Conservation (phyloP, 108 stramenopile genomes). For the Seminavis robusta region DNA sequence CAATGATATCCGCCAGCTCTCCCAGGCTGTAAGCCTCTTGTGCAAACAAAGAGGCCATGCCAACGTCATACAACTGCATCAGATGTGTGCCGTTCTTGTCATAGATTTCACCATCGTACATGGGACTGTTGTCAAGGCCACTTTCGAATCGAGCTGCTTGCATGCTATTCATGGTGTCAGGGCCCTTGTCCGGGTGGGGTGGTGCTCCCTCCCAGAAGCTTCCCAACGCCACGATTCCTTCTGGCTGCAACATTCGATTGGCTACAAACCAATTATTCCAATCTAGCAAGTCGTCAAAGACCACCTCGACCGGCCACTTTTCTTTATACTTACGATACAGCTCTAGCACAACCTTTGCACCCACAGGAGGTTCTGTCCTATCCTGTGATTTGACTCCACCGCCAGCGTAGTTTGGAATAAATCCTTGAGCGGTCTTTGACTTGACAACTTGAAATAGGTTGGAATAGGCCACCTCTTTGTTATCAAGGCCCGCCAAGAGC, state of each 20-base stretch:
- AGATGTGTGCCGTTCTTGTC: constrained; percentile 4
- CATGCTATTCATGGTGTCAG: constrained; percentile 12
- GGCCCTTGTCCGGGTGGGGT: background rate
- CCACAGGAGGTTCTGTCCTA: constrained; percentile 31
- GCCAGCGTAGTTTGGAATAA: constrained; percentile 18
- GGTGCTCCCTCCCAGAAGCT: constrained; percentile 2
- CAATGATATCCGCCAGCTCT: constrained; percentile 14
- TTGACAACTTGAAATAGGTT: constrained; percentile 17
- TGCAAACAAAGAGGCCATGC: constrained; percentile 16
- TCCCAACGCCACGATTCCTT: constrained; percentile 22
- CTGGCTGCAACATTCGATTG: constrained; percentile 4
- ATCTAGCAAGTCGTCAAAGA: constrained; percentile 21
- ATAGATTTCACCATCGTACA: constrained; percentile 30
- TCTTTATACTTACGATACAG: constrained; percentile 19
- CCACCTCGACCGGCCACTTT: constrained; percentile 22
- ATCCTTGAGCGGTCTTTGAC: constrained; percentile 20
- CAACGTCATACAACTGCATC: constrained; percentile 29
- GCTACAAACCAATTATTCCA: constrained; percentile 20
- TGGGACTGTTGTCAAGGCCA: constrained; percentile 31
- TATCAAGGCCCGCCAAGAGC: constrained; percentile 1
- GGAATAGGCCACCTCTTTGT: constrained; percentile 12
- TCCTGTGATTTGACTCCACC: constrained; percentile 16
- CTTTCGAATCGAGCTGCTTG: constrained; percentile 21
- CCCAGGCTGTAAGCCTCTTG: constrained; percentile 9
- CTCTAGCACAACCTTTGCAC: constrained; percentile 25